Conservation (phyloP, 2,329 filamentous ascomycete genomes). For the Fusarium musae region DNA sequence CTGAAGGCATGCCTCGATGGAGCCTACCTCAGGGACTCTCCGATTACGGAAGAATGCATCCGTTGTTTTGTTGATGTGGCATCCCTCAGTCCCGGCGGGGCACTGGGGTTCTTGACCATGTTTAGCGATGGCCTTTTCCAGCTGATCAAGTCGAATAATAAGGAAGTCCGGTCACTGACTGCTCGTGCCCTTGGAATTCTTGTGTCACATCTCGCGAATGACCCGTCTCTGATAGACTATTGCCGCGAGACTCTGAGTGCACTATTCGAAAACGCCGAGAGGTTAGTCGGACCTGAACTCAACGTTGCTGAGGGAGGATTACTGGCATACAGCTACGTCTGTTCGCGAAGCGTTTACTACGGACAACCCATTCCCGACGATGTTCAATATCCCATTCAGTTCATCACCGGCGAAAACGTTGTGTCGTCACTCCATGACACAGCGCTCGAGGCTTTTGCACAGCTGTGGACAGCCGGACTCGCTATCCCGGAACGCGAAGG, state of each 20-base stretch:
- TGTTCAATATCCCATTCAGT: conserved; percentile 44
- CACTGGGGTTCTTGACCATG: conserved; percentile 61
- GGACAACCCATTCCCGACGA: conserved; percentile 45
- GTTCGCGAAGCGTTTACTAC: conserved; percentile 60
- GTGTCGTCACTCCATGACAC: conserved; percentile 55
- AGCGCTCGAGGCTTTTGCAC: conserved; percentile 57
- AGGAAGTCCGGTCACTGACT: conserved; percentile 71
- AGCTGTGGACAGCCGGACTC: conserved; percentile 60
- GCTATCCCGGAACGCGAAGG: conserved; percentile 49
- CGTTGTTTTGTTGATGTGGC: conserved; percentile 65
- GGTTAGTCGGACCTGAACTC: conserved; percentile 55
- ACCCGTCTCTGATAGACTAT: conserved; percentile 46
- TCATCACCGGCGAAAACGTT: conserved; percentile 48
- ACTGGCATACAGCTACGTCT: conserved; percentile 57
- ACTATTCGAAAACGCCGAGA: conserved; percentile 58
- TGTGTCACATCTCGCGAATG: conserved; percentile 69
- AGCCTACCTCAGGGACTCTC: conserved; percentile 58
- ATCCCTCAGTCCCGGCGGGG: conserved; percentile 61
- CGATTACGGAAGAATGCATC: conserved; percentile 59
- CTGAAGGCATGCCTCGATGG: conserved; percentile 68
- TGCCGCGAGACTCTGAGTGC: conserved; percentile 49
- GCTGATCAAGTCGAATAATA: conserved; percentile 77
- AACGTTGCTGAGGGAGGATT: conserved; percentile 60
- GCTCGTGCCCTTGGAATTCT: conserved; percentile 82
- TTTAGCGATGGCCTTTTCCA: conserved; percentile 65